Conservation (phyloP, 225 moss, liverwort and hornwort genomes). For the Physcomitrellopsis africana region DNA sequence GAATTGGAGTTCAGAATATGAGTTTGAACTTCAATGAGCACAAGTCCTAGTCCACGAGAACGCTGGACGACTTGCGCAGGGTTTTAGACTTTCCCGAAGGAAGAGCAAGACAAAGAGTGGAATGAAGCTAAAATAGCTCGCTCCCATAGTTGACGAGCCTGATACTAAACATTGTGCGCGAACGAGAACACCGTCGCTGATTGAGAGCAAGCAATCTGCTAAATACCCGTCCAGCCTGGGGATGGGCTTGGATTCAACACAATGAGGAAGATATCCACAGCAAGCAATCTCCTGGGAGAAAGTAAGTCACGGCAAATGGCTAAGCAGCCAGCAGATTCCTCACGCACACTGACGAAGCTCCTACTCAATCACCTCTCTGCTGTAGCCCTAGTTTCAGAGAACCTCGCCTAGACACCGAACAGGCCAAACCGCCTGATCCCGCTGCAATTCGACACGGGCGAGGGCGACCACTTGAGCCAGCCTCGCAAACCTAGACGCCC, state of each 20-base stretch:
- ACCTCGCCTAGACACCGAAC: slow-evolving; percentile 6
- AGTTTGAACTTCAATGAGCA: slow-evolving; percentile 17
- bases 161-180: slow-evolving; percentile 22
- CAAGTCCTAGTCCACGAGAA: slow-evolving; percentile 37
- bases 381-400: slow-evolving; percentile 56
- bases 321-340: too few relatives aligned
- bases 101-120: not conserved
- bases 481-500: slow-evolving; percentile 28
- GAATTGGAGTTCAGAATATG: not conserved
- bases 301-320: slow-evolving; percentile 30
- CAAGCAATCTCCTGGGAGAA: slow-evolving; percentile 35
- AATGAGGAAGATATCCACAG: slow-evolving; percentile 10
- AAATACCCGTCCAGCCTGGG: slow-evolving; percentile 13
- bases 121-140: slow-evolving; percentile 2
- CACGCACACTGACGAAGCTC: not conserved
- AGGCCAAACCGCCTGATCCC: slow-evolving; percentile 31
- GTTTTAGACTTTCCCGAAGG: slow-evolving; percentile 26
- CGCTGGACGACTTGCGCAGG: slow-evolving; percentile 4
- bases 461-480: not conserved
- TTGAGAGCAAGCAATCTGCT: slow-evolving; percentile 15
- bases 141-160: slow-evolving; percentile 26
- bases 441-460: slow-evolving; percentile 38
- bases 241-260: slow-evolving; percentile 31
- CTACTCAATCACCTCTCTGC: slow-evolving; percentile 37
- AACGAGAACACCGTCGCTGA: slow-evolving; percentile 19